These are phyloP conservation scores for Citrus sinensis DNA, from an alignment of 345 rosid genomes.

Conservation along the genomic window DNA sequence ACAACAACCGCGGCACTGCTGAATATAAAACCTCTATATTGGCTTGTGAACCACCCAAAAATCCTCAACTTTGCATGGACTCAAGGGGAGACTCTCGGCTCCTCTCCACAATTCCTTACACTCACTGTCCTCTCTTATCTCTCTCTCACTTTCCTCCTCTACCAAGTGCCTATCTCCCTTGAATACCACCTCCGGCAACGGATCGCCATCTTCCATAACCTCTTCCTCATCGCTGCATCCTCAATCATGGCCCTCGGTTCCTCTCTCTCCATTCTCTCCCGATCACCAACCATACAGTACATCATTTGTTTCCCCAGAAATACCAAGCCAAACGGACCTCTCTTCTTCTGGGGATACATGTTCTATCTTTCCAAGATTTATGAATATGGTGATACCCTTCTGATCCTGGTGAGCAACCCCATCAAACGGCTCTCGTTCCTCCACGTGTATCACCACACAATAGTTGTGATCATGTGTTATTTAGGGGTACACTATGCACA, in stretches of 20 bases:
- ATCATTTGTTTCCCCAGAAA: slow-evolving; percentile 49
- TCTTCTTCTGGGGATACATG: slow-evolving; percentile 66
- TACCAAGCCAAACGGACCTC: slow-evolving; percentile 46
- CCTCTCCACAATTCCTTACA: slow-evolving; percentile 32
- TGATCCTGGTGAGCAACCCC: slow-evolving; percentile 46
- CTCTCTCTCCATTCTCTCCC: slow-evolving; percentile 29
- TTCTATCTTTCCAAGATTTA: slow-evolving; percentile 65
- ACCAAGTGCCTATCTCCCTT: background rate
- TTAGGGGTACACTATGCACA: slow-evolving; percentile 40
- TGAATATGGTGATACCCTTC: slow-evolving; percentile 56
- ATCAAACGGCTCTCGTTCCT: slow-evolving; percentile 51
- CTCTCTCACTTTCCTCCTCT: slow-evolving; percentile 25
- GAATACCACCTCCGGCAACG: background rate
- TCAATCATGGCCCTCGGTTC: slow-evolving; percentile 41
- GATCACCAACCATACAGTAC: slow-evolving; percentile 25
- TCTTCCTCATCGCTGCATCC: slow-evolving; percentile 30
- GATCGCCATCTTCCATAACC: slow-evolving; percentile 35
- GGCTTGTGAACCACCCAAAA: slow-evolving; percentile 35
- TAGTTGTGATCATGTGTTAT: slow-evolving; percentile 60
- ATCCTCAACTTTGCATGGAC: slow-evolving; percentile 40
- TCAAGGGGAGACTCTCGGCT: slow-evolving; percentile 27
- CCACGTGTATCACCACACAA: slow-evolving; percentile 72
- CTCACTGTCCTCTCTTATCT: slow-evolving; percentile 29
- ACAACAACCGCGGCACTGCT: background rate
- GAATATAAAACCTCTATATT: slow-evolving; percentile 14